Evolutionary conservation across 495 filamentous ascomycete species (phyloP).

Genomic region (Neurospora discreta): DNA sequence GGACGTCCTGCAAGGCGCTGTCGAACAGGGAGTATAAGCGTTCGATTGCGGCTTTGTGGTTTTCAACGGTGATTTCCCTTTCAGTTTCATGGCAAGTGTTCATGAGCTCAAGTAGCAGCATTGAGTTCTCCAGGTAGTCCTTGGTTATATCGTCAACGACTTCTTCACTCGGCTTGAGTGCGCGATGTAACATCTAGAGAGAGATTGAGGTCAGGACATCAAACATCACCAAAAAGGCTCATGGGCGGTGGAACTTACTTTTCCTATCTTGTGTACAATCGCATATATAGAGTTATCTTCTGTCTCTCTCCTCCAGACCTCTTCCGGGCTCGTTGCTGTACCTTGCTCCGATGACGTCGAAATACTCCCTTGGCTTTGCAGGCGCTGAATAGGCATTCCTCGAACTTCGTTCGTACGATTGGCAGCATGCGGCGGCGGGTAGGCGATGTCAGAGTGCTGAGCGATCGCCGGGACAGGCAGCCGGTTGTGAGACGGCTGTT

Average conservation of each 20-base stretch:
- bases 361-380: not conserved
- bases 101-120: conserved; percentile 7
- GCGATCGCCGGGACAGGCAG: not conserved
- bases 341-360: not conserved
- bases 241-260: not conserved
- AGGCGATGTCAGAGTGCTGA: not conserved
- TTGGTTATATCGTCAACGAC: conserved; percentile 8
- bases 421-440: not conserved
- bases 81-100: conserved; percentile 3
- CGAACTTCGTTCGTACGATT: not conserved
- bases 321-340: not conserved
- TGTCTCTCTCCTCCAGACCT: conserved; percentile 6
- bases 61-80: not conserved
- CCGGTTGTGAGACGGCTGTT: not conserved
- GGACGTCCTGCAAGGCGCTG: not conserved
- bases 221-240: not conserved
- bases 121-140: conserved; percentile 10
- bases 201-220: not conserved
- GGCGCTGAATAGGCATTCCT: not conserved
- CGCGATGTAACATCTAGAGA: conserved; percentile 7
- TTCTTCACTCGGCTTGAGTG: conserved; percentile 14
- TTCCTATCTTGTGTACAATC: conserved; percentile 7
- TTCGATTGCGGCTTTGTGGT: not conserved
- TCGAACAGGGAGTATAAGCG: not conserved
- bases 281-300: conserved; percentile 4